phyloP scores from a whole-genome alignment of 352 stramenopile species.

The Phytopythium boreale region DNA sequence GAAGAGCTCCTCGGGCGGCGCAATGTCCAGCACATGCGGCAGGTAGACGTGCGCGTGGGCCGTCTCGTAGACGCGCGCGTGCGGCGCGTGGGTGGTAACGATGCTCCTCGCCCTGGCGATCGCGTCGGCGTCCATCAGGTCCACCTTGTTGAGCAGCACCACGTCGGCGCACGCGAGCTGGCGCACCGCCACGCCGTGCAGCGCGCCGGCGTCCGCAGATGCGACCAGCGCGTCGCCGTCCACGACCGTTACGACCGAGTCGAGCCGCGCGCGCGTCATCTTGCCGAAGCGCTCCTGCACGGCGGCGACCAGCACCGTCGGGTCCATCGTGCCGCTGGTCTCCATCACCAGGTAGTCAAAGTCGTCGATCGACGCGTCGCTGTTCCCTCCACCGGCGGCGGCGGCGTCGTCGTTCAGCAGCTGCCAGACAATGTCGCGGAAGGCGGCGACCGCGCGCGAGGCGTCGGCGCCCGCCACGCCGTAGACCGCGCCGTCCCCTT shows the following conservation, averaged over 20 bases:
- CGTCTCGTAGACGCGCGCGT: constrained; percentile 66
- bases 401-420: constrained; percentile 20
- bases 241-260: constrained; percentile 75
- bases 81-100: constrained; percentile 39
- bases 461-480: constrained; percentile 21
- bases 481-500: constrained; percentile 32
- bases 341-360: constrained; percentile 81
- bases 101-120: constrained; percentile 26
- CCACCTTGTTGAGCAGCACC: constrained; percentile 82
- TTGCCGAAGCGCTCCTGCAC: constrained; percentile 75
- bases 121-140: constrained; percentile 42
- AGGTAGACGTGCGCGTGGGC: constrained; percentile 59
- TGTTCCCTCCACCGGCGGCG: constrained; percentile 12
- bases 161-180: constrained; percentile 75
- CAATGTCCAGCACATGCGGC: constrained; percentile 71
- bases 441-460: constrained; percentile 29
- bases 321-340: constrained; percentile 73
- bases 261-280: constrained; percentile 74
- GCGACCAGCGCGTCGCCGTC: constrained; percentile 70
- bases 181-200: constrained; percentile 43
- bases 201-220: constrained; percentile 14
- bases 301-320: constrained; percentile 55
- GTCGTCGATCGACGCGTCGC: constrained; percentile 24
- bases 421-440: constrained; percentile 76
- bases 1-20: constrained; percentile 47